Base-by-base conservation (phyloP, 129 eudicot species). In the Chrysanthemum lavandulifolium region DNA sequence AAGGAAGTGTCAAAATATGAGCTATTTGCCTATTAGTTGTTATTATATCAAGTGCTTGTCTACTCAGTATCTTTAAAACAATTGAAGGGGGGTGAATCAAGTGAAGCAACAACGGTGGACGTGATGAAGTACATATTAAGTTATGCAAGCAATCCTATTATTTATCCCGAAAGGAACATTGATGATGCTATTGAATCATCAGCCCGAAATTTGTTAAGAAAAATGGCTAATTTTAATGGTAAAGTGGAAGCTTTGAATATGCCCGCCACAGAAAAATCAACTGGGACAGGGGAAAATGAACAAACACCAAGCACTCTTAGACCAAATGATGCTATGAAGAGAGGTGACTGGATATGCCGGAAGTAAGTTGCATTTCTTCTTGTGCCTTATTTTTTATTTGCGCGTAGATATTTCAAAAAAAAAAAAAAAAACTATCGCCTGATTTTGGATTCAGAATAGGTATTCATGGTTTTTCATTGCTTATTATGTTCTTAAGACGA, bases 261-360 rank as follows among this genome's bases (percentile, higher is more conserved):
- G 36, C 68, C 75, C 62, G 68, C 69, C 51, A 48, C 85, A 33
- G 85, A 66, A 7, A 67, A 83, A 23, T 13, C 40, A 65, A 79
- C 68, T n/a, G 63, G 57, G 43, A 27, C 78, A 25, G 87, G 66
- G 49, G 64, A 57, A 18, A 67, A 81, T 52, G 75, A 72, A 12
- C 85, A 82, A 68, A 23, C 85, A 15, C 56, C 83, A 49, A 80
- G 51, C 78, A 75, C 83, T 69, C 68, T 70, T 83, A 87, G 79
- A 74, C 81, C 76, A 47, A 81, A 79, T 67, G 71, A 67, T 81
- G 83, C 79, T 75, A 86, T 88, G 89, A 94, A 94, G 79, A 86
- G 85, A 82, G 96, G 97, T 73, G 97, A 94, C 69, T 94, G 99
- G 99, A 76, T 81, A 72, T 88, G 99, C 86, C 81, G 79, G 67